A percentile compares a stretch with the other conserved stretches of the same genome.
Conservation (phyloP, 176 grass and related monocot genomes). For the Pharus latifolius region DNA sequence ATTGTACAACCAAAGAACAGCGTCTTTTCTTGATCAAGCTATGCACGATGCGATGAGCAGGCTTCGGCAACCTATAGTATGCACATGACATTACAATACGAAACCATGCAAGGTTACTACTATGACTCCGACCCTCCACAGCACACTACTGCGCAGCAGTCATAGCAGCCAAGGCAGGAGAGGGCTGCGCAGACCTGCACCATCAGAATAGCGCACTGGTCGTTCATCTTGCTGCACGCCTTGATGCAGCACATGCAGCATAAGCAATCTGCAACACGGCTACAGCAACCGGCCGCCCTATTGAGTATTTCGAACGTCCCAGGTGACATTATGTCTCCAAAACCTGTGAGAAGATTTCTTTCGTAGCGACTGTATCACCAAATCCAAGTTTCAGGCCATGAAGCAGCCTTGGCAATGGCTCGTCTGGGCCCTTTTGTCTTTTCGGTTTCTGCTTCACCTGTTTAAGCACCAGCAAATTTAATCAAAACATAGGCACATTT, state of each 20-base stretch:
- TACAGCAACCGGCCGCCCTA: conserved; percentile 60
- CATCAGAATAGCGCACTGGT: conserved; percentile 55
- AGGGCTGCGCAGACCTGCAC: conserved; percentile 55
- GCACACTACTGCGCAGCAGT: conserved; percentile 68
- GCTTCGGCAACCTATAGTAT: neutral
- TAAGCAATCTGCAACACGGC: conserved; percentile 30
- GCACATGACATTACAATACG: conserved; percentile 18
- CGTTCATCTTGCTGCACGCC: conserved; percentile 58
- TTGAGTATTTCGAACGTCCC: conserved; percentile 37
- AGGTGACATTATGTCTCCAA: conserved; percentile 22
- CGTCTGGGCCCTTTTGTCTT: conserved; percentile 8
- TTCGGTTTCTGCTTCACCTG: conserved; percentile 36
- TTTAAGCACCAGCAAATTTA: neutral
- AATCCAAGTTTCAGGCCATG: conserved; percentile 50
- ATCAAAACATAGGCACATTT: no score
- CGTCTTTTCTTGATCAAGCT: conserved; percentile 8
- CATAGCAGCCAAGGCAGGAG: conserved; percentile 68
- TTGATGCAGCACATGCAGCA: conserved; percentile 86
- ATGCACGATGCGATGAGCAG: neutral
- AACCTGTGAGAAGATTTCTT: conserved; percentile 35
- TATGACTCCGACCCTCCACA: conserved; percentile 39
- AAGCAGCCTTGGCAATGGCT: conserved; percentile 12
- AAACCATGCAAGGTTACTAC: neutral
- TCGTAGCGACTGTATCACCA: conserved; percentile 57
- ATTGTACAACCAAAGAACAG: neutral